Evolutionary conservation across 306 rosid genomes (phyloP), one percentile per base, ranked within the genome.

Genomic region (Acmispon strigosus): DNA sequence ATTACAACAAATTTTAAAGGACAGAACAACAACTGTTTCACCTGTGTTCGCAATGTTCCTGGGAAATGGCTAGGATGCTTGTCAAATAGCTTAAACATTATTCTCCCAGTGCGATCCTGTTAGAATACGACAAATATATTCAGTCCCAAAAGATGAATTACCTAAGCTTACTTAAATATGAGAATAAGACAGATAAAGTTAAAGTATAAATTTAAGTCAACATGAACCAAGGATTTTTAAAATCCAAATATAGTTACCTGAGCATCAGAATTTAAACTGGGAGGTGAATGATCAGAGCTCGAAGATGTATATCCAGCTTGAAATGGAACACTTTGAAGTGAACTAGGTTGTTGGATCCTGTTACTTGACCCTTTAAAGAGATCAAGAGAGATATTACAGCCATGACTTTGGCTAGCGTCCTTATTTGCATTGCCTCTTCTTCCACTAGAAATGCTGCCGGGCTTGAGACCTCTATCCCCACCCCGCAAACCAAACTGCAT

Each of bases 1-100:
- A 66, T 36, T 20, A 15, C 41, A 27, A 64, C 22, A 66, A 49
- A 45, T 15, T 9, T 43, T 1, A 14, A 7, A 24, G 55, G 49
- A 32, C 34, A 61, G 41, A 10, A 48, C 29, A 45, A 59, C 72
- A 68, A 6, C 10, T 24, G 13, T 22, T 66, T 68, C 76, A 92
- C 98, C 88, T 92, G 96, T 45, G 91, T 45, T 75, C 98, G 87
- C 70, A 92, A 66, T 6, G 92, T 73, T 68, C 80, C 88, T 10
- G 96, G 98, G 52, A 92, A 82, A 75, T 90, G 90, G 77, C 91
- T 88, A 36, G 98, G 98, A 77, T 92, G 96, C 86, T 92, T 92
- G 65, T 85, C 92, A 70, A 92, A 92, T 20, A 92, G 86, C 78
- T 92, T 92, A 63, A 92, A 90, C 71, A 85, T 75, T 80, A 92